Base-by-base conservation (phyloP, 2,329 filamentous ascomycete genomes). In the Ophiostoma ulmi region DNA sequence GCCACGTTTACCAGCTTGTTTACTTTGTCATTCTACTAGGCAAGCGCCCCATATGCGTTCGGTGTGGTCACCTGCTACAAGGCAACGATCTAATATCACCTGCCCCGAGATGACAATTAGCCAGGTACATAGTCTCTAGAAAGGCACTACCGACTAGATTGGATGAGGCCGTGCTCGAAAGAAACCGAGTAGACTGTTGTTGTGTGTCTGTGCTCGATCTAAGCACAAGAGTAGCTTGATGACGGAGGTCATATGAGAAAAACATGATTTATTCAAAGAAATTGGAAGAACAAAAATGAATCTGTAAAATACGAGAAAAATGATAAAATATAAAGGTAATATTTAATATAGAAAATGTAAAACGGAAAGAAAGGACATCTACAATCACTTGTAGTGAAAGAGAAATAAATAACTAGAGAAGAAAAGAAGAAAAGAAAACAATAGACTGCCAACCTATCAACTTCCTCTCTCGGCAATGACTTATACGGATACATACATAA, bases 401-500 rank as follows among this genome's bases (percentile, higher is more conserved):
- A 17, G 35, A 61, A 20, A 14, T 6, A 31, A 13, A 61, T 2
- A 5, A 31, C 31, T 31, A 61, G 13, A 13, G 8, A 17, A 14
- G 4, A 5, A 14, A 35, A 6, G 6, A 22, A 20, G 2, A 17
- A 35, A 17, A 63, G 3, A 31, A 17, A 20, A 63, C 5, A 17
- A 35, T 5, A 20, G 8, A n/a, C 3, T 61, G 11, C 2, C 26
- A 63, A n/a, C 44, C 5, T 48, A n/a, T 36, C 7, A 65, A 38
- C 63, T 65, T 65, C 63, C 63, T 36, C 63, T 65, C 63, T 65
- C 63, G 63, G 63, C 36, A 65, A 65, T 65, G 20, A 65, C 63
- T 65, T 65, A 65, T 65, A 63, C 58, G 58, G 58, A 35, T 63
- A 63, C 26, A 63, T 65, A 65, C 35, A 65, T 63, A 63, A 11